Conservation (phyloP, 2,329 filamentous ascomycete genomes). For the Ophiocordyceps camponoti-floridani region DNA sequence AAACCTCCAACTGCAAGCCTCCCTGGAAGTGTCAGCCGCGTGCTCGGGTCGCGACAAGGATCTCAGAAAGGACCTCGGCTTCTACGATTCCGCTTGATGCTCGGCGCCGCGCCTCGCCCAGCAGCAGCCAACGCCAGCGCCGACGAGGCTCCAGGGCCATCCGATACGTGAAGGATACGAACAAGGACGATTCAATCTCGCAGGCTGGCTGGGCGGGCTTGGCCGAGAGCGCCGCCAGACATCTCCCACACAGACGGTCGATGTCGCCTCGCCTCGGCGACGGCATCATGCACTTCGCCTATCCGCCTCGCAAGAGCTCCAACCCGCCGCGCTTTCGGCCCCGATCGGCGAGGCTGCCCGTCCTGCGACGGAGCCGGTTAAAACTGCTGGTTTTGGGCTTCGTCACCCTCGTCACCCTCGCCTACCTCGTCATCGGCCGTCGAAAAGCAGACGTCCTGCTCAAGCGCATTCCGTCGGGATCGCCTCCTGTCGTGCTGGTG, state of each 20-base stretch:
- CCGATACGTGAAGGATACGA: neutral
- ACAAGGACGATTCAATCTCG: neutral
- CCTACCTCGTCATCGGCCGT: conserved; percentile 39
- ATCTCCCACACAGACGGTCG: no score
- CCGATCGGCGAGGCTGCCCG: conserved; percentile 33
- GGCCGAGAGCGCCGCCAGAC: neutral
- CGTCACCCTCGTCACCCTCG: conserved; percentile 33
- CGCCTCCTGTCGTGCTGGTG: conserved; percentile 56
- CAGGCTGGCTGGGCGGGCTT: neutral
- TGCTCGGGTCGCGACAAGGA: no score
- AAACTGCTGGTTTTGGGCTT: conserved; percentile 37
- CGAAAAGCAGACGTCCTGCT: conserved; percentile 12
- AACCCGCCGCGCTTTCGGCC: conserved; percentile 54
- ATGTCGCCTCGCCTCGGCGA: neutral
- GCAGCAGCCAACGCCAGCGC: no score
- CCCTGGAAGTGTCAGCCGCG: no score
- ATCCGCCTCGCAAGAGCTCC: conserved; percentile 71
- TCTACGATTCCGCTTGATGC: no score
- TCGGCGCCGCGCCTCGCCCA: no score
- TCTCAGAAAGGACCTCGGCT: no score
- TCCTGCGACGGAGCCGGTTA: conserved; percentile 42
- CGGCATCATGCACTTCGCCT: conserved; percentile 66
- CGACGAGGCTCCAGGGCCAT: no score
- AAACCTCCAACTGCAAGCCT: no score
- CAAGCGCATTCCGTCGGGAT: conserved; percentile 28